phyloP scores from a whole-genome alignment of 495 filamentous ascomycete genomes.

The Podospora pseudopauciseta region DNA sequence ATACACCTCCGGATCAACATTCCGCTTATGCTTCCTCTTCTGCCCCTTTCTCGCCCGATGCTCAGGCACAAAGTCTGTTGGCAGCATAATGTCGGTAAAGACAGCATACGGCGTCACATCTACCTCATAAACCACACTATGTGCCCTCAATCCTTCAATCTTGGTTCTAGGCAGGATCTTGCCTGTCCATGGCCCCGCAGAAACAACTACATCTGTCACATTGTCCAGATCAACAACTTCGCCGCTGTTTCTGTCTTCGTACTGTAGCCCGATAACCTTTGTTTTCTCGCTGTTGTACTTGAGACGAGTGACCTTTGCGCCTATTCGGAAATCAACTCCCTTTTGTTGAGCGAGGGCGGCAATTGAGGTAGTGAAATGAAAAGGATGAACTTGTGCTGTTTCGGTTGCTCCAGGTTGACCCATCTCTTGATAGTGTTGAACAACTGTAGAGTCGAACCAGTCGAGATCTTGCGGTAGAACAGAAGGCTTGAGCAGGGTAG shows the following conservation, averaged over 20 bases:
- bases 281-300: conserved; percentile 48
- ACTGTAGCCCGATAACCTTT: conserved; percentile 66
- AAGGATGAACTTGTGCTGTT: conserved; percentile 93
- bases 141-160: conserved; percentile 77
- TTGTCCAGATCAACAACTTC: conserved; percentile 53
- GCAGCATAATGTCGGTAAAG: conserved; percentile 84
- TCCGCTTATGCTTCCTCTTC: conserved; percentile 53
- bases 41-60: conserved; percentile 43
- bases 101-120: conserved; percentile 83
- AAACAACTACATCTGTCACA: conserved; percentile 77
- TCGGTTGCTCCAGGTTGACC: conserved; percentile 59
- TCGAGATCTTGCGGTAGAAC: conserved; percentile 76
- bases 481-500: conserved; percentile 55
- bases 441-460: conserved; percentile 70
- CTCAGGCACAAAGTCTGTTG: conserved; percentile 51
- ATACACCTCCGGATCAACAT: conserved; percentile 88
- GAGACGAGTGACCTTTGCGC: conserved; percentile 48
- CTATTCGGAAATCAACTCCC: conserved; percentile 68
- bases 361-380: conserved; percentile 86
- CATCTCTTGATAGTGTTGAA: conserved; percentile 78
- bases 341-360: conserved; percentile 71
- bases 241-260: conserved; percentile 59
- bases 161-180: conserved; percentile 69
- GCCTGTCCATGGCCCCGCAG: conserved; percentile 89
- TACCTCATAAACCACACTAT: conserved; percentile 80